These are phyloP conservation scores for Rhododendron williamsianum DNA, from an alignment of 148 eudicot species.

Conservation along the genomic window DNA sequence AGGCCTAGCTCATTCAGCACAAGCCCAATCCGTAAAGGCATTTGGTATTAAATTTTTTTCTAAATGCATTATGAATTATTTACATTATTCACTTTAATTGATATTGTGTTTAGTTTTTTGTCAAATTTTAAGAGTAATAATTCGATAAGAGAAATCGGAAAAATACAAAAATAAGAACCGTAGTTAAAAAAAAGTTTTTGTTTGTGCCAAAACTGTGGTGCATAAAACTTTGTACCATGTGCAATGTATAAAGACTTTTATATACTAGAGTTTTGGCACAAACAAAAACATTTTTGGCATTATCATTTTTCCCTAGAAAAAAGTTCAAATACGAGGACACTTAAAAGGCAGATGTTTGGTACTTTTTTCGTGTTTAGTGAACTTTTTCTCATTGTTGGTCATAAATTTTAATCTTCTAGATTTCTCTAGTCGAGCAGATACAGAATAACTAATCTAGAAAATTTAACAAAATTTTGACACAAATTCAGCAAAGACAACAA, in stretches of 20 bases:
- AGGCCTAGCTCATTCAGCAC: neutral
- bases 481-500: neutral
- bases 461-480: no score
- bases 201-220: no score
- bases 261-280: no score
- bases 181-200: neutral
- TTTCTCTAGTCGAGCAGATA: neutral
- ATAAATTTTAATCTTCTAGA: neutral
- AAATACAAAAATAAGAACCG: neutral
- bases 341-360: neutral
- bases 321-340: neutral
- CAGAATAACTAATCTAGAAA: neutral
- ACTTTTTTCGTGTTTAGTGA: neutral
- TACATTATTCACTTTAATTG: neutral
- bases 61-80: neutral
- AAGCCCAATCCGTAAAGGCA: neutral
- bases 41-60: neutral
- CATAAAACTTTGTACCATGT: no score
- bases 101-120: neutral
- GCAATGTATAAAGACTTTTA: no score
- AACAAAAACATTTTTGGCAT: no score
- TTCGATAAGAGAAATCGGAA: neutral
- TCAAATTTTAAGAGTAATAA: neutral
- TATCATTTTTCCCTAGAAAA: no score
- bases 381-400: neutral